Percentiles rank a stretch among this genome's conserved stretches.
Evolutionary conservation across 2,329 filamentous ascomycete genomes (phyloP).

Genomic region (Penicillium olsonii): DNA sequence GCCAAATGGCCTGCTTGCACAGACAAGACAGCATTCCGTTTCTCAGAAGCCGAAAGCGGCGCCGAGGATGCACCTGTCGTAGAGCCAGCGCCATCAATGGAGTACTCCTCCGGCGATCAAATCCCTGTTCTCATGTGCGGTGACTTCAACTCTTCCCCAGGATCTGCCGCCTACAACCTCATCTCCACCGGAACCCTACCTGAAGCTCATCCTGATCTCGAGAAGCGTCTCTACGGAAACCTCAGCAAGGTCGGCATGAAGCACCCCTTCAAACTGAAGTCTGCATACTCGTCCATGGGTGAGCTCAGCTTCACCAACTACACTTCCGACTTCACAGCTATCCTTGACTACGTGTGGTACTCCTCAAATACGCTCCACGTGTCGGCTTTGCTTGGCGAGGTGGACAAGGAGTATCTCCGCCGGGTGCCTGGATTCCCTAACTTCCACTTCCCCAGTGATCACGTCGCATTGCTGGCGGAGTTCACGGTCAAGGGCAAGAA

Average conservation of each 20-base stretch:
- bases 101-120: slow-evolving; percentile 81
- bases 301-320: slow-evolving; percentile 96
- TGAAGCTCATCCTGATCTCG: slow-evolving; percentile 77
- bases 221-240: slow-evolving; percentile 81
- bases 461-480: slow-evolving; percentile 85
- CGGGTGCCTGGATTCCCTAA: slow-evolving; percentile 89
- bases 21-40: slow-evolving; percentile 66
- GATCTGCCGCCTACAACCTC: slow-evolving; percentile 89
- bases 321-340: slow-evolving; percentile 85
- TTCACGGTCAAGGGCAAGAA: slow-evolving; percentile 87
- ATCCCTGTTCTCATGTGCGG: slow-evolving; percentile 91
- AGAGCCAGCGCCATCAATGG: slow-evolving; percentile 75
- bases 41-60: slow-evolving; percentile 51
- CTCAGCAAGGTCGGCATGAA: slow-evolving; percentile 91
- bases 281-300: slow-evolving; percentile 80
- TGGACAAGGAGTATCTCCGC: slow-evolving; percentile 81
- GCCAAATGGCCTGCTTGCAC: slow-evolving; percentile 75
- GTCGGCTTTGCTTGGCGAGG: slow-evolving; percentile 78
- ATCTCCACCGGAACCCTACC: slow-evolving; percentile 77
- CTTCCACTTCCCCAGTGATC: slow-evolving; percentile 91
- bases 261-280: slow-evolving; percentile 91
- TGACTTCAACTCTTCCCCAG: slow-evolving; percentile 89
- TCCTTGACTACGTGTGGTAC: slow-evolving; percentile 98
- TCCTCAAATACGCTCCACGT: slow-evolving; percentile 86
- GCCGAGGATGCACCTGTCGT: slow-evolving; percentile 49